These are phyloP conservation scores for Ilyonectria sp. DNA, from an alignment of 2,329 filamentous ascomycete species.

Conservation along the genomic window DNA sequence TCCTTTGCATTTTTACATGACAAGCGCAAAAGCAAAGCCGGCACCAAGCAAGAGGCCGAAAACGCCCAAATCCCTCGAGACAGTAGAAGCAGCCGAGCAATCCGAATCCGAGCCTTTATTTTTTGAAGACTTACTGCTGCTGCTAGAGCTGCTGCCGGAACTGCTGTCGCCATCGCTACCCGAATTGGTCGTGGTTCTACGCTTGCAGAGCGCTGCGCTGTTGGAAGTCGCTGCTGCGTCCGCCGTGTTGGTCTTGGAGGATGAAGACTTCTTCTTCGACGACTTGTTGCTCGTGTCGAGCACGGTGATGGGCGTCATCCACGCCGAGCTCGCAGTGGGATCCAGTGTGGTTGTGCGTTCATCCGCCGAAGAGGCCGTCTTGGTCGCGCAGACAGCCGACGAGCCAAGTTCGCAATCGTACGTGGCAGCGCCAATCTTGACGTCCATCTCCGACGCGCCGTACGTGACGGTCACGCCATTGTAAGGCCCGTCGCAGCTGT, in stretches of 20 bases:
- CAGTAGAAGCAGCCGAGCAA: conserved; percentile 24
- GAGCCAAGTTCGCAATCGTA: conserved; percentile 38
- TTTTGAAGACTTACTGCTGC: conserved; percentile 1
- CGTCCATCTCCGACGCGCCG: conserved; percentile 29
- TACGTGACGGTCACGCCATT: conserved; percentile 42
- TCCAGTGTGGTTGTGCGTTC: conserved; percentile 31
- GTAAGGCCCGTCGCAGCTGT: conserved; percentile 42
- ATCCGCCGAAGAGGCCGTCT: conserved; percentile 1
- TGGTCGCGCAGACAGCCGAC: conserved; percentile 36
- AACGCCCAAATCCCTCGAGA: conserved; percentile 20
- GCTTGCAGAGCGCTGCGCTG: conserved; percentile 25
- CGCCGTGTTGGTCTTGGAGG: background rate
- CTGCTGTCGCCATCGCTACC: conserved; percentile 1
- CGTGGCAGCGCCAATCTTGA: conserved; percentile 33
- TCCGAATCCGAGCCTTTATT: background rate
- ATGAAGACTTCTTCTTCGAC: background rate
- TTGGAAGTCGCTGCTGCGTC: background rate
- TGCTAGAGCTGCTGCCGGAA: background rate
- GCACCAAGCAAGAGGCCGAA: conserved; percentile 26
- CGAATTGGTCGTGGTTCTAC: background rate
- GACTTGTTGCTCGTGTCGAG: conserved; percentile 29
- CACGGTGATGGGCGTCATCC: conserved; percentile 44
- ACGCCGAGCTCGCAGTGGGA: conserved; percentile 28
- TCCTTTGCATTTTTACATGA: background rate
- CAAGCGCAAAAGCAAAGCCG: conserved; percentile 23